Evolutionary conservation across 2,329 filamentous ascomycete genomes (phyloP).

Genomic region (Hymenoscyphus scutula): DNA sequence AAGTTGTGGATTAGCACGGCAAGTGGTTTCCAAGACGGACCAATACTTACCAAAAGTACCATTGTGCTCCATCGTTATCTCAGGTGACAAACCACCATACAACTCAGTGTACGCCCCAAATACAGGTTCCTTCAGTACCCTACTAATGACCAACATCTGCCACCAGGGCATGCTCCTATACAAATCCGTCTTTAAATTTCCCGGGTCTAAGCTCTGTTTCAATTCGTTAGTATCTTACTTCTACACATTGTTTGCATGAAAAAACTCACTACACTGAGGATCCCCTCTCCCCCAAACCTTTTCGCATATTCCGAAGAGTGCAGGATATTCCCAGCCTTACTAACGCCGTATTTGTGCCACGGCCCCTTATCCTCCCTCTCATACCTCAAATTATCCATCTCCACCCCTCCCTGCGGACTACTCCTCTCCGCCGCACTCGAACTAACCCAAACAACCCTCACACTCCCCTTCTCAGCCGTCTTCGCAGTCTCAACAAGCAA

Average conservation of each 20-base stretch:
- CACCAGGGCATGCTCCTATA: conserved; percentile 19
- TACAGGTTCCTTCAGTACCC: conserved; percentile 25
- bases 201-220: conserved; percentile 32
- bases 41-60: conserved; percentile 30
- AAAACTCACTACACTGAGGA: conserved; percentile 29
- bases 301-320: conserved; percentile 30
- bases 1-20: conserved; percentile 33
- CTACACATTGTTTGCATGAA: neutral
- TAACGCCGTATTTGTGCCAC: conserved; percentile 28
- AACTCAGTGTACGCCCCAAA: conserved; percentile 35
- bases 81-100: conserved; percentile 31
- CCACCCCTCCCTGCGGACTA: conserved; percentile 24
- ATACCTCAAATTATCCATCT: conserved; percentile 30
- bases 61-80: conserved; percentile 29
- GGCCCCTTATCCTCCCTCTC: conserved; percentile 19
- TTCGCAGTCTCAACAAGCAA: conserved; percentile 35
- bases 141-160: conserved; percentile 15
- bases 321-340: conserved; percentile 31
- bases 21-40: neutral
- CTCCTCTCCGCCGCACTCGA: conserved; percentile 32
- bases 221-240: neutral
- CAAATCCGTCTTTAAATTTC: conserved; percentile 31
- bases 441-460: conserved; percentile 38
- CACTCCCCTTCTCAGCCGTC: conserved; percentile 26
- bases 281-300: conserved; percentile 24